These are phyloP conservation scores for Podospora australis DNA, from an alignment of 495 filamentous ascomycete genomes.

Conservation along the genomic window DNA sequence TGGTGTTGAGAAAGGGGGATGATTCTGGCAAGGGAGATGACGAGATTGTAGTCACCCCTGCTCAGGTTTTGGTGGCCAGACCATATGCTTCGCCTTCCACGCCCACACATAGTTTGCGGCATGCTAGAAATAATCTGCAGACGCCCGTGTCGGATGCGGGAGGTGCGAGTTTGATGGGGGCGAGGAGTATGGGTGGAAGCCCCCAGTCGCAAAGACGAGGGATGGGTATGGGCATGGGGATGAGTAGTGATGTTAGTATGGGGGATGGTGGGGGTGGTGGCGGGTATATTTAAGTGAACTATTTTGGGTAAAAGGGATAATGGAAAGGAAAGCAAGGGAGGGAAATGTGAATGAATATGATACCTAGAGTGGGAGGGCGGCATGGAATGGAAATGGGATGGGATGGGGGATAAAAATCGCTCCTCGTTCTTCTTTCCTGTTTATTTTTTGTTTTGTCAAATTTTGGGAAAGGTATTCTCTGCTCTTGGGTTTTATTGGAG, in stretches of 20 bases:
- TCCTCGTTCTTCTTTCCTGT: background rate
- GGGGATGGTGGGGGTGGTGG: constrained; percentile 4
- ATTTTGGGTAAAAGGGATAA: background rate
- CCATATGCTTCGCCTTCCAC: constrained; percentile 4
- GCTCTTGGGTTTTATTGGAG: background rate
- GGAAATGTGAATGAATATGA: background rate
- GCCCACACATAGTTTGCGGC: background rate
- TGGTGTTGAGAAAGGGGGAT: constrained; percentile 91
- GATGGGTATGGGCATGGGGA: background rate
- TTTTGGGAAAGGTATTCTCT: background rate
- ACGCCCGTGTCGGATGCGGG: constrained; percentile 24
- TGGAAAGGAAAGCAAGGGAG: background rate
- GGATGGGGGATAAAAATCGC: background rate
- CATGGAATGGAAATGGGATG: background rate
- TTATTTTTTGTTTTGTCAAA: background rate
- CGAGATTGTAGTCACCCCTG: constrained; percentile 87
- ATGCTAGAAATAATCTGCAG: constrained; percentile 11
- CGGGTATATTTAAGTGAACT: constrained; percentile 7
- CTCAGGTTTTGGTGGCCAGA: constrained; percentile 73
- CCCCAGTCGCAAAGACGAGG: constrained; percentile 1
- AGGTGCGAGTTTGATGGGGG: constrained; percentile 18
- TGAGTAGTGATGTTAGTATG: constrained; percentile 18
- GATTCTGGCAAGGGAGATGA: constrained; percentile 78
- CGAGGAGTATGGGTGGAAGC: constrained; percentile 1
- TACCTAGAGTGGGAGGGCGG: background rate